Evolutionary conservation across 495 filamentous ascomycete genomes (phyloP), one percentile per base, ranked within the genome.

Genomic region (Daldinia grandis): DNA sequence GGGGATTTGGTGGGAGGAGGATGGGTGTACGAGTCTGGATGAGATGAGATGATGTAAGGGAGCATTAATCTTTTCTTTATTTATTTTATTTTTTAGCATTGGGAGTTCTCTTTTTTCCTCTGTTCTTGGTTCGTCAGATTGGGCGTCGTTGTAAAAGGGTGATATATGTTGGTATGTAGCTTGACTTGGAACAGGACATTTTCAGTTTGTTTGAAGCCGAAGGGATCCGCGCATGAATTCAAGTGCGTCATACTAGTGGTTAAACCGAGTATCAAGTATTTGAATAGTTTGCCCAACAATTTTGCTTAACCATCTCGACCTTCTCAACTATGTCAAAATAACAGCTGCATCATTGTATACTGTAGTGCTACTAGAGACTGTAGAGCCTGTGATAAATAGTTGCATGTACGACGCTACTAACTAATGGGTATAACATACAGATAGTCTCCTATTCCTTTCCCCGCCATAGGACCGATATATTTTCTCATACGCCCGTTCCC

Each of bases 371-470:
- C 62, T 56, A 35, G 31, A 38, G 57, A 44, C 50, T 17, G 50
- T 44, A 54, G 64, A 54, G 64, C 62, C 58, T 19, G 12, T 21
- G 38, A 51, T 50, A 42, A 42, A 40, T 58, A 14, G 35, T 54
- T 53, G 68, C 68, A 70, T 72, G 62, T 67, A 68, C 25, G 50
- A 74, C 74, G 62, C 68, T 70, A 58, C 27, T 53, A 30, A 57
- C 25, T 54, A 38, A 58, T 37, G 42, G 64, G 62, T 58, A 66
- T 68, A 60, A 33, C 60, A 69, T 44, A 64, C 47, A 30, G 37
- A 38, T 25, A 5, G 25, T 1, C 49, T 51, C 49, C 49, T 53
- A 53, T 9, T 12, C 42, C 62, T 55, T 27, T 59, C 42, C 35
- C 44, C 5, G 37, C 51, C 59, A 35, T 17, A 53, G 31, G n/a